These are phyloP conservation scores for Epichloe gansuensis DNA, from an alignment of 2,329 filamentous ascomycete species.

Conservation along the genomic window DNA sequence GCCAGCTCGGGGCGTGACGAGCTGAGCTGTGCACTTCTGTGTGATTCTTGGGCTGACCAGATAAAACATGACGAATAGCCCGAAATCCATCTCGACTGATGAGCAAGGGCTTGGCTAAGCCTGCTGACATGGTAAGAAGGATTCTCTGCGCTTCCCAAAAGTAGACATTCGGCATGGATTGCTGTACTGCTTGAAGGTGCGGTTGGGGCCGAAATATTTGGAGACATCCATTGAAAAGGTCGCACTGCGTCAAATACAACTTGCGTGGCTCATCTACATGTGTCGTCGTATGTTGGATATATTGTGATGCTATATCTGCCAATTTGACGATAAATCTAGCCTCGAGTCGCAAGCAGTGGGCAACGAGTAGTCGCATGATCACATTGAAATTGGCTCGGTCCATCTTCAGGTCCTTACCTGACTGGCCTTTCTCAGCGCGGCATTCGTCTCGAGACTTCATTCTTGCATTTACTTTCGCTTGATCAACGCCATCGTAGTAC, in stretches of 20 bases:
- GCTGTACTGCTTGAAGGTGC: conserved; percentile 12
- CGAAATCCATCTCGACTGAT: conserved; percentile 39
- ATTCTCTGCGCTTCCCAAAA: conserved; percentile 44
- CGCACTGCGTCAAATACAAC: conserved; percentile 17
- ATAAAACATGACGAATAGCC: conserved; percentile 40
- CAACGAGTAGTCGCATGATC: conserved; percentile 15
- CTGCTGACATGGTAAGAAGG: conserved; percentile 38
- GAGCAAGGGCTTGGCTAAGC: conserved; percentile 34
- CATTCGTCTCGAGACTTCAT: not conserved
- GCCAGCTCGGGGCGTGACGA: conserved; percentile 42
- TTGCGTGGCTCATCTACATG: conserved; percentile 8
- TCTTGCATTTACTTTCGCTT: too few relatives aligned
- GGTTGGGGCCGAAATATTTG: conserved; percentile 15
- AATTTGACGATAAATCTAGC: conserved; percentile 20
- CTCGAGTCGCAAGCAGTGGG: conserved; percentile 21
- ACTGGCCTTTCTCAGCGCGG: not conserved
- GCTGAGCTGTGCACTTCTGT: conserved; percentile 35
- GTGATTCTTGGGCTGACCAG: conserved; percentile 38
- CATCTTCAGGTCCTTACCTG: conserved; percentile 1
- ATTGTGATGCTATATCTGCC: conserved; percentile 15
- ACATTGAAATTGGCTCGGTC: conserved; percentile 13
- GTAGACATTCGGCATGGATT: conserved; percentile 17
- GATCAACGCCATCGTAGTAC: conserved; percentile 5
- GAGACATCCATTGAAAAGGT: conserved; percentile 19
- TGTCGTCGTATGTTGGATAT: conserved; percentile 13